Evolutionary conservation across 306 rosid species (phyloP).

Genomic region (Prinsepia uniflora): DNA sequence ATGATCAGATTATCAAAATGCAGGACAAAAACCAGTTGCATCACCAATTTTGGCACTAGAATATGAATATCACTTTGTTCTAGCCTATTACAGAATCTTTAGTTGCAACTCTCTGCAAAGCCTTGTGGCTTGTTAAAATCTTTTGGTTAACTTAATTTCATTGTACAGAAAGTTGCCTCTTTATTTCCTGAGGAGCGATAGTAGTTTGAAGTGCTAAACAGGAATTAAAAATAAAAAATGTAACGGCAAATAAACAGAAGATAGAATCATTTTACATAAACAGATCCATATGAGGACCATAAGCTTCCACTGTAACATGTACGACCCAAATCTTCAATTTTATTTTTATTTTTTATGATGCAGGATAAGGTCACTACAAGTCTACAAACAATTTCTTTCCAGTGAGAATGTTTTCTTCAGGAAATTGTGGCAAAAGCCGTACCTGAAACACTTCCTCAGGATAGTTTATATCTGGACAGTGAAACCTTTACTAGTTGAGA

Average conservation of each 20-base stretch:
- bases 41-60: background rate
- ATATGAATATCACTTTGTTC: background rate
- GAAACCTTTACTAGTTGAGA: too few relatives aligned
- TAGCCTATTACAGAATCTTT: background rate
- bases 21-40: background rate
- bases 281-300: background rate
- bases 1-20: background rate
- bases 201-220: background rate
- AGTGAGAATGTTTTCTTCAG: too few relatives aligned
- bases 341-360: too few relatives aligned
- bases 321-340: background rate
- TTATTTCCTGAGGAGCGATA: too few relatives aligned
- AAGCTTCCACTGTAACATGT: background rate
- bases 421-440: too few relatives aligned
- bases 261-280: background rate
- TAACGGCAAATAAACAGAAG: background rate
- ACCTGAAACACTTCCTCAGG: too few relatives aligned
- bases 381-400: too few relatives aligned
- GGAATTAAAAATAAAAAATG: background rate
- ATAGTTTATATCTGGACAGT: too few relatives aligned
- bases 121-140: background rate
- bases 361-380: too few relatives aligned
- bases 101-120: background rate
- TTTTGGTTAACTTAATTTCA: background rate
- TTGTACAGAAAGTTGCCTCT: background rate